Conservation (phyloP, 371 early-diverging fungal genomes). For the Mortierella sp. region DNA sequence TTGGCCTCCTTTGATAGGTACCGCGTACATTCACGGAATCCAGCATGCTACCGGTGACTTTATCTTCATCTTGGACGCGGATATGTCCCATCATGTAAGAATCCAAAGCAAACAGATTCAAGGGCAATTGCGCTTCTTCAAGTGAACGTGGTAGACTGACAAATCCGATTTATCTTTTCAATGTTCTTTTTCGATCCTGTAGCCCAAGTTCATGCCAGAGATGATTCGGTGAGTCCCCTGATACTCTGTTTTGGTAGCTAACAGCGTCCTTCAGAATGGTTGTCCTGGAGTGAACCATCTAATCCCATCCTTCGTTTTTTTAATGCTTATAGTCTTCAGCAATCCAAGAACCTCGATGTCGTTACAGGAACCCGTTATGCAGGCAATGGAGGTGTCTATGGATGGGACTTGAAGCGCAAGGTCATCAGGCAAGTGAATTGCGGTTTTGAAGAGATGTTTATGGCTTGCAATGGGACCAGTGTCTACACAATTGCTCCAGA, state of each 20-base stretch:
- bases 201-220: conserved; percentile 97
- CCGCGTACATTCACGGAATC: conserved; percentile 97
- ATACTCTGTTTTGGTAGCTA: too few relatives aligned
- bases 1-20: conserved; percentile 74
- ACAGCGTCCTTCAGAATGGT: not conserved
- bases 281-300: too few relatives aligned
- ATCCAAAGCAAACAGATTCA: too few relatives aligned
- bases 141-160: too few relatives aligned
- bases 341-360: conserved; percentile 88
- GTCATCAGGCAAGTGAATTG: conserved; percentile 77
- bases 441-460: too few relatives aligned
- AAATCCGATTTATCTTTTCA: too few relatives aligned
- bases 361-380: conserved; percentile 97
- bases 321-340: conserved; percentile 70
- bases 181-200: conserved; percentile 11
- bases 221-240: conserved; percentile 91
- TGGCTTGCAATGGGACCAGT: too few relatives aligned
- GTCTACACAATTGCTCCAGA: too few relatives aligned
- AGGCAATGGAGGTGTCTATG: conserved; percentile 95
- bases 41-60: conserved; percentile 94
- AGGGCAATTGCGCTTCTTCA: too few relatives aligned
- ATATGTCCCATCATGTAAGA: conserved; percentile 95
- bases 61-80: conserved; percentile 99
- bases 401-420: conserved; percentile 98
- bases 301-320: not conserved